These are phyloP conservation scores for Aspergillus chevalieri DNA, from an alignment of 2,329 filamentous ascomycete genomes.

Conservation along the genomic window DNA sequence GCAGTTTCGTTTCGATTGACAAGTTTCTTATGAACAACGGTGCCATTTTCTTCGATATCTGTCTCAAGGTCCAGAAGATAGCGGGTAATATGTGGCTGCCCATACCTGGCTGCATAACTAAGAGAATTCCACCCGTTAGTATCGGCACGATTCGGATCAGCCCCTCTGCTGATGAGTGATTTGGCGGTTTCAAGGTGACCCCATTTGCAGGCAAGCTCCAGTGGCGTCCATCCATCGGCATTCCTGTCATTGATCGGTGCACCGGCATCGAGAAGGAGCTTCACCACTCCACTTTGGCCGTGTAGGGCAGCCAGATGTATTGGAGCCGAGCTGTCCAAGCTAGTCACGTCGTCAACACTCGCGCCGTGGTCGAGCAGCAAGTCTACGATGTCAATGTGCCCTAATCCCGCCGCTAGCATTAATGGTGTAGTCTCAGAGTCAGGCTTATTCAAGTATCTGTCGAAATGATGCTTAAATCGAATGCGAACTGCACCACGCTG, in stretches of 20 bases:
- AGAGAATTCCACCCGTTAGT: background rate
- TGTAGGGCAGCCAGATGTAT: background rate
- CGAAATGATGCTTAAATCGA: background rate
- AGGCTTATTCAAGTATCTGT: background rate
- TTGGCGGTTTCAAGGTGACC: background rate
- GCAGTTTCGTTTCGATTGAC: too few relatives aligned
- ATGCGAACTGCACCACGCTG: background rate
- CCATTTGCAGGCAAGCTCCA: background rate
- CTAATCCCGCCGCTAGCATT: background rate
- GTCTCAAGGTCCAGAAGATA: background rate
- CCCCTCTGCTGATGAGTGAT: background rate
- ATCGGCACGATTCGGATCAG: background rate
- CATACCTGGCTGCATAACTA: background rate
- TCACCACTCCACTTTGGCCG: background rate
- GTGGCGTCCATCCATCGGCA: background rate
- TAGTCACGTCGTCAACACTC: background rate
- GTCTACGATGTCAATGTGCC: background rate
- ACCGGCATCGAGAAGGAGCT: background rate
- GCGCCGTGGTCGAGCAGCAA: background rate
- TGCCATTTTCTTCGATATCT: too few relatives aligned
- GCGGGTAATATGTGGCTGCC: background rate
- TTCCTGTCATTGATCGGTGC: background rate
- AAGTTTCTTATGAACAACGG: too few relatives aligned
- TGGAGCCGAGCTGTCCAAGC: background rate
- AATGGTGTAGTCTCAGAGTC: background rate